A percentile compares a stretch with the other conserved stretches of the same genome.
Conservation (phyloP, 2,329 filamentous ascomycete genomes). For the Penicillium aurantiogriseum region DNA sequence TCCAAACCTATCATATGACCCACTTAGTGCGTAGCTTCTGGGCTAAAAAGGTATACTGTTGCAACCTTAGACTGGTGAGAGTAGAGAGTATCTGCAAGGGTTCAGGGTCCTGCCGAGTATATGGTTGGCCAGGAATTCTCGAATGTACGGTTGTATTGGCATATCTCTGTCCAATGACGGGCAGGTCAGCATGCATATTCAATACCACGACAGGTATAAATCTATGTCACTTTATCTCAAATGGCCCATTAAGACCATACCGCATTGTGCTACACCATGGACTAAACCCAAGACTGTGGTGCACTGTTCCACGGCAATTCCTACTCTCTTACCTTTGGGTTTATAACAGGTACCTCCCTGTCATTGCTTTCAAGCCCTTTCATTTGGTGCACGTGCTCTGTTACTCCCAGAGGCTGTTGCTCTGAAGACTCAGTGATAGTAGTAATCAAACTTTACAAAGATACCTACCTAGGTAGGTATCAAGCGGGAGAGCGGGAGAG, state of each 20-base stretch:
- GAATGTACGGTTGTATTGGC: neutral
- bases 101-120: neutral
- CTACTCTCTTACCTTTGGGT: neutral
- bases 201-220: no score
- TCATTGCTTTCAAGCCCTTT: neutral
- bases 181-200: neutral
- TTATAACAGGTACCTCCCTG: neutral
- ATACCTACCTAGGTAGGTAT: neutral
- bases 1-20: constrained; percentile 1
- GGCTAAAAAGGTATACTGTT: neutral
- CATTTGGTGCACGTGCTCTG: neutral
- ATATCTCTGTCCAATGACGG: neutral
- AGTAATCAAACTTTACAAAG: no score
- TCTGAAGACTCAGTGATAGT: no score
- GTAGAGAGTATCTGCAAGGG: neutral
- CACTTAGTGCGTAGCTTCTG: constrained; percentile 3
- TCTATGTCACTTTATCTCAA: neutral
- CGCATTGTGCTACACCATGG: neutral
- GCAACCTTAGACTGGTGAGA: neutral
- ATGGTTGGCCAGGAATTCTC: neutral
- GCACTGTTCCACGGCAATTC: neutral
- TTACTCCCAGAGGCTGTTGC: neutral
- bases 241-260: neutral
- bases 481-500: neutral
- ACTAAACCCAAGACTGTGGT: neutral